phyloP scores from a whole-genome alignment of 257 asterid species.

The Thymus mandschuricus region DNA sequence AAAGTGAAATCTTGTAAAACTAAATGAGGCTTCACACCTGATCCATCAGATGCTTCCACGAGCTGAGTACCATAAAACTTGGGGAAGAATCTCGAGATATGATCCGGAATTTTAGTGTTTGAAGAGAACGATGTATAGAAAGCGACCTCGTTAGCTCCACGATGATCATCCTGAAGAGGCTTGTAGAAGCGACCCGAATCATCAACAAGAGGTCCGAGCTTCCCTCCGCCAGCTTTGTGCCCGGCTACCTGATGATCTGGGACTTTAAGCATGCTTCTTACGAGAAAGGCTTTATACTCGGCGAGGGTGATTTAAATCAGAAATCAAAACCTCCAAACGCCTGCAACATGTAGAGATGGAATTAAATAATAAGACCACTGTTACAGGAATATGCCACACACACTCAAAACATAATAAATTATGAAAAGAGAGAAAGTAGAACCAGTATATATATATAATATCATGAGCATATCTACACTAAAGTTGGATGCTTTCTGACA shows the following conservation, averaged over 20 bases:
- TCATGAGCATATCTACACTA: background rate
- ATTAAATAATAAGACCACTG: background rate
- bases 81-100: slow-evolving; percentile 72
- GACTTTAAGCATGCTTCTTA: slow-evolving; percentile 64
- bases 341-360: slow-evolving; percentile 27
- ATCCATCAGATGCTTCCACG: slow-evolving; percentile 88
- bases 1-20: slow-evolving; percentile 61
- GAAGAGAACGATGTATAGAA: slow-evolving; percentile 76
- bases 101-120: slow-evolving; percentile 57
- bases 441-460: background rate
- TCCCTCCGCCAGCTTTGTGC: slow-evolving; percentile 66
- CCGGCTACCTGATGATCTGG: slow-evolving; percentile 98
- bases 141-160: slow-evolving; percentile 72
- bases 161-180: slow-evolving; percentile 86
- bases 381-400: background rate
- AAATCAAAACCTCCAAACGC: slow-evolving; percentile 20
- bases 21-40: slow-evolving; percentile 75
- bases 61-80: slow-evolving; percentile 73
- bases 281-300: background rate
- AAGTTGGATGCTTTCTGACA: background rate
- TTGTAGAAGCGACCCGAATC: slow-evolving; percentile 92
- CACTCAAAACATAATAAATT: background rate
- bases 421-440: background rate
- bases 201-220: slow-evolving; percentile 84
- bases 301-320: slow-evolving; percentile 12